phyloP scores from a whole-genome alignment of 441 rosid species.

The Melastoma candidum region DNA sequence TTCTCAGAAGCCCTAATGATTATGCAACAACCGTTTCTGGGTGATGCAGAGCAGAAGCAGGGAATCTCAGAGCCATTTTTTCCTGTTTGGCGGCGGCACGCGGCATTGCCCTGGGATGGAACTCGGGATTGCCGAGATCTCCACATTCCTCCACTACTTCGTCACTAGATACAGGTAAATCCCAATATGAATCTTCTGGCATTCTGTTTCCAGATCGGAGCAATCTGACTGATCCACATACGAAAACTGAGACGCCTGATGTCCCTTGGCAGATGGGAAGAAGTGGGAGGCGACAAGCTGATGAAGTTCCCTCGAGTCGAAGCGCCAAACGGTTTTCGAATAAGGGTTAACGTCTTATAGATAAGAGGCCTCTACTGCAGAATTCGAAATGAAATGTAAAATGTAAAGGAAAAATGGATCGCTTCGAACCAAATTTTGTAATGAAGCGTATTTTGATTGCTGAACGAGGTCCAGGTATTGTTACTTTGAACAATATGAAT shows the following conservation, averaged over 20 bases:
- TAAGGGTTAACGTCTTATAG: slow-evolving; percentile 14
- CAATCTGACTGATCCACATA: too few species aligned
- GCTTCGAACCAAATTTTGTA: too few species aligned
- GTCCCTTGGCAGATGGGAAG: slow-evolving; percentile 28
- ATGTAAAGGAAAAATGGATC: too few species aligned
- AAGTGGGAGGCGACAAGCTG: slow-evolving; percentile 26
- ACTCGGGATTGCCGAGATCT: slow-evolving; percentile 22
- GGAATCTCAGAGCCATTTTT: slow-evolving; percentile 25
- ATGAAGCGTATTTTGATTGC: too few species aligned
- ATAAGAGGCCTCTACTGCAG: too few species aligned
- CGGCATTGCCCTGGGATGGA: slow-evolving; percentile 39
- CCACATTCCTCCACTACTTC: slow-evolving; percentile 33
- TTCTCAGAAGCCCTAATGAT: too few species aligned
- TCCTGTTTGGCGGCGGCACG: slow-evolving; percentile 31
- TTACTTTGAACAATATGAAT: too few species aligned
- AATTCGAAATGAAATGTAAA: too few species aligned
- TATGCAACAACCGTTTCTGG: too few species aligned
- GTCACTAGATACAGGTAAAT: slow-evolving; percentile 29
- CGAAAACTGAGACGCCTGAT: not conserved
- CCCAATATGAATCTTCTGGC: too few species aligned
- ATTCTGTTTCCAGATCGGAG: too few species aligned
- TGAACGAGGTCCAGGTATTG: too few species aligned
- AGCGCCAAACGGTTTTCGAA: slow-evolving; percentile 32
- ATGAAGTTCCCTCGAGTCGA: slow-evolving; percentile 34
- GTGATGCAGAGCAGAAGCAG: slow-evolving; percentile 17